Evolutionary conservation across 805 yeast genomes (phyloP).

Genomic region (Tetrapisispora taiwanensis): DNA sequence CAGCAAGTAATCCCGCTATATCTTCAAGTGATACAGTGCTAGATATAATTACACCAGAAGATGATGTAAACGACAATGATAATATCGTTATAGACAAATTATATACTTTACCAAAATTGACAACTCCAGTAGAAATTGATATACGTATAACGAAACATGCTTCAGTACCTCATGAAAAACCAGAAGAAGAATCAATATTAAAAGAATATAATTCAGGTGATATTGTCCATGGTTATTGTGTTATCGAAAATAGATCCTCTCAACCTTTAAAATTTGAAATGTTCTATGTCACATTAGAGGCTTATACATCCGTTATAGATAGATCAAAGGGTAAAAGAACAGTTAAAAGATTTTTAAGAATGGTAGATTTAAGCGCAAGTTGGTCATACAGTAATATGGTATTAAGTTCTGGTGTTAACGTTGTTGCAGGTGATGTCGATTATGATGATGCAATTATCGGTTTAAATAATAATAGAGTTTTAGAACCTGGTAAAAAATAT

Average conservation of each 20-base stretch:
- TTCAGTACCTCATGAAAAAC: slow-evolving; percentile 36
- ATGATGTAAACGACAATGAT: slow-evolving; percentile 30
- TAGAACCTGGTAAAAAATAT: slow-evolving; percentile 41
- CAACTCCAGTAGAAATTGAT: slow-evolving; percentile 39
- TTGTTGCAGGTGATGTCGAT: slow-evolving; percentile 37
- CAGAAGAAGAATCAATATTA: slow-evolving; percentile 38
- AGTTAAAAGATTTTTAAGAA: slow-evolving; percentile 42
- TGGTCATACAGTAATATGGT: slow-evolving; percentile 44
- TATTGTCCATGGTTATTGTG: slow-evolving; percentile 47
- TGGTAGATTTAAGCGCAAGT: slow-evolving; percentile 50
- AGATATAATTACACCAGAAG: slow-evolving; percentile 16
- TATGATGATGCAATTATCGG: slow-evolving; percentile 42
- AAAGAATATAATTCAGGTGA: slow-evolving; percentile 63
- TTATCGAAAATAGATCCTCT: slow-evolving; percentile 38
- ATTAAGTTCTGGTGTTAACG: slow-evolving; percentile 43
- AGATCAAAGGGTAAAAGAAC: slow-evolving; percentile 27
- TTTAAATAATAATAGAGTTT: slow-evolving; percentile 37
- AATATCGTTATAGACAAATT: slow-evolving; percentile 42
- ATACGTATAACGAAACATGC: slow-evolving; percentile 43
- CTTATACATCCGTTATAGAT: slow-evolving; percentile 29
- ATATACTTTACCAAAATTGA: slow-evolving; percentile 37
- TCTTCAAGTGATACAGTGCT: neutral
- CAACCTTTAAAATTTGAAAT: slow-evolving; percentile 48
- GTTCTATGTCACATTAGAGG: slow-evolving; percentile 45
- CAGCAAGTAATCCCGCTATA: neutral